A percentile compares a stretch with the other conserved stretches of the same genome.
These are phyloP conservation scores for Tetracladium marchalianum DNA, from an alignment of 495 filamentous ascomycete genomes.

Conservation along the genomic window DNA sequence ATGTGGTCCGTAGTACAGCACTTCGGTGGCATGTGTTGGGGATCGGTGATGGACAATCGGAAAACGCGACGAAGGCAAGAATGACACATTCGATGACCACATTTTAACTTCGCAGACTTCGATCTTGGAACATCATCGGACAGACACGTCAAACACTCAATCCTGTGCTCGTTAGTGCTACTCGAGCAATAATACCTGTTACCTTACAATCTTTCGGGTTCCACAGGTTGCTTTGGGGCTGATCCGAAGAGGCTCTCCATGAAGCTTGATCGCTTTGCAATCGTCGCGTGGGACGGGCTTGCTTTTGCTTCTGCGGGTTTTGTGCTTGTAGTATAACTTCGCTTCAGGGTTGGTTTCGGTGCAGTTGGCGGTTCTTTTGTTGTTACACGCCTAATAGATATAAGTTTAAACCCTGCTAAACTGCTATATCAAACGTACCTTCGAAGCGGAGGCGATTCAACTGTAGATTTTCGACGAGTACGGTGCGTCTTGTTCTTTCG, in stretches of 20 bases:
- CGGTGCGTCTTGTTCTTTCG: constrained; percentile 8
- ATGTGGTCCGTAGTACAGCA: constrained; percentile 69
- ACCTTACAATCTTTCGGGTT: constrained; percentile 18
- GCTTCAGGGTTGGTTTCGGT: constrained; percentile 7
- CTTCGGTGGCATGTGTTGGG: constrained; percentile 67
- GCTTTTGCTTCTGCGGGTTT: constrained; percentile 4
- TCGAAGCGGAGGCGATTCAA: constrained; percentile 5
- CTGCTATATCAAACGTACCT: constrained; percentile 2
- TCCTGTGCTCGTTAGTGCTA: constrained; percentile 27
- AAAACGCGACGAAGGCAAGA: constrained; percentile 64
- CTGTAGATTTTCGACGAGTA: constrained; percentile 12
- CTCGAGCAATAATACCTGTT: background rate
- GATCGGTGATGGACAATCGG: constrained; percentile 60
- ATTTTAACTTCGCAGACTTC: constrained; percentile 58
- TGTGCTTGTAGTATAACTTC: constrained; percentile 17
- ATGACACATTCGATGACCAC: constrained; percentile 70
- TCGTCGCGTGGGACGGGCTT: background rate
- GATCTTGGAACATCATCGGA: constrained; percentile 47
- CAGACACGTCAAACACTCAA: constrained; percentile 60
- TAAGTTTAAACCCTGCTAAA: constrained; percentile 4
- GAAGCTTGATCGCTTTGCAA: constrained; percentile 11
- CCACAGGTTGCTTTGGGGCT: constrained; percentile 5
- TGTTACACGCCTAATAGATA: constrained; percentile 8
- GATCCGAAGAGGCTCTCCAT: constrained; percentile 13
- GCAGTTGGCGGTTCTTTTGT: constrained; percentile 3